These are phyloP conservation scores for Talinum fruticosum DNA, from an alignment of 148 eudicot genomes.

Conservation along the genomic window DNA sequence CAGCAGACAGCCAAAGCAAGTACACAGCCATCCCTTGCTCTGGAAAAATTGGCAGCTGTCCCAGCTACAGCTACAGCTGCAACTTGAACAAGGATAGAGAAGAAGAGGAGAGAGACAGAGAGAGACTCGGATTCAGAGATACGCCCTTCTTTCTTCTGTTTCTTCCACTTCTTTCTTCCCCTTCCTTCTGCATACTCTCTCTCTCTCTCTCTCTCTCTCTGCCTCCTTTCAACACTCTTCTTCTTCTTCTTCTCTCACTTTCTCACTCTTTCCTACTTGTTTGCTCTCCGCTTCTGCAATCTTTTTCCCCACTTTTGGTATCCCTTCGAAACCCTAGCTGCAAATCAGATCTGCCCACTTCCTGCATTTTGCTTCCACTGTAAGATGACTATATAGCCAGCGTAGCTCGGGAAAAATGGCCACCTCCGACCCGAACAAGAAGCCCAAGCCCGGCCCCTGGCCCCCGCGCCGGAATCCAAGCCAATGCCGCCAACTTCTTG, in stretches of 20 bases:
- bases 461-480: slow-evolving; percentile 63
- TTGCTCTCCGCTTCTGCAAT: not conserved
- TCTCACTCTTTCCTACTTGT: not conserved
- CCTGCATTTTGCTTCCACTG: slow-evolving; percentile 1
- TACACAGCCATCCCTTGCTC: not conserved
- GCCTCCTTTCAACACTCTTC: too few relatives aligned
- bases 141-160: too few relatives aligned
- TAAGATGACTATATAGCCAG: not conserved
- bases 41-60: not conserved
- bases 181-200: not conserved
- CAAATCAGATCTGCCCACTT: slow-evolving; percentile 6
- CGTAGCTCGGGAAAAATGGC: slow-evolving; percentile 35
- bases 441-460: slow-evolving; percentile 67
- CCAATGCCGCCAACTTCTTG: slow-evolving; percentile 77
- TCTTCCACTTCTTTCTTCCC: not conserved
- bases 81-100: not conserved
- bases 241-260: not conserved
- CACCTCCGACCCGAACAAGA: slow-evolving; percentile 64
- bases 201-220: not conserved
- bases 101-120: not conserved
- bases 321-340: not conserved
- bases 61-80: not conserved
- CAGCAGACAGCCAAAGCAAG: not conserved
- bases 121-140: too few relatives aligned
- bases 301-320: not conserved